Evolutionary conservation across 805 yeast genomes (phyloP).

Genomic region (Aciculoconidium aculeatum): DNA sequence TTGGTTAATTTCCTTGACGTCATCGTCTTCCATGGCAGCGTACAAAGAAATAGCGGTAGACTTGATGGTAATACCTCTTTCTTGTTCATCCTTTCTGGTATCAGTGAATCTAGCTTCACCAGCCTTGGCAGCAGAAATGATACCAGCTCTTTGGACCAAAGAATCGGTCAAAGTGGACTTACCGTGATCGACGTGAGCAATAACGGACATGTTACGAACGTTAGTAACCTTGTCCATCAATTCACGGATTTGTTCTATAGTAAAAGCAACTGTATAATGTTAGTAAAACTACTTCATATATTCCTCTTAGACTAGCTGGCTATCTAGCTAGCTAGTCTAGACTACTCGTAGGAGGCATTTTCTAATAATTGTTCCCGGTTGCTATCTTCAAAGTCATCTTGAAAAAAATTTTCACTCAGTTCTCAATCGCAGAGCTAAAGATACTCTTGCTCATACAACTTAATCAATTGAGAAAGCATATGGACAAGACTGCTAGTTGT

Average conservation of each 20-base stretch:
- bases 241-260: slow-evolving; percentile 85
- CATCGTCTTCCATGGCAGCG: slow-evolving; percentile 83
- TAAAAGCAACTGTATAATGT: slow-evolving; percentile 40
- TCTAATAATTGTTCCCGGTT: slow-evolving; percentile 2
- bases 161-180: slow-evolving; percentile 99
- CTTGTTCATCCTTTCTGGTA: slow-evolving; percentile 99
- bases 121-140: slow-evolving; percentile 98
- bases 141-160: slow-evolving; percentile 98
- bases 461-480: too few relatives aligned
- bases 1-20: slow-evolving; percentile 85
- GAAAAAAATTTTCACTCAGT: not conserved
- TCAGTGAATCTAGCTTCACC: slow-evolving; percentile 99
- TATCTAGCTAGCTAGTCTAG: not conserved
- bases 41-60: slow-evolving; percentile 96
- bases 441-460: slow-evolving; percentile 1
- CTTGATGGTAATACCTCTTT: slow-evolving; percentile 99
- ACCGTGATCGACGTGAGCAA: slow-evolving; percentile 99
- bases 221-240: slow-evolving; percentile 99
- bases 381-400: not conserved
- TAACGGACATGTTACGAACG: slow-evolving; percentile 99
- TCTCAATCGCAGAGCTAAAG: not conserved
- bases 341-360: too few relatives aligned
- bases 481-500: too few relatives aligned
- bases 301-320: too few relatives aligned
- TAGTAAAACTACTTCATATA: slow-evolving; percentile 16